Percentiles rank a stretch among this genome's conserved stretches.
Conservation (phyloP, 345 rosid species). For the Populus nigra region DNA sequence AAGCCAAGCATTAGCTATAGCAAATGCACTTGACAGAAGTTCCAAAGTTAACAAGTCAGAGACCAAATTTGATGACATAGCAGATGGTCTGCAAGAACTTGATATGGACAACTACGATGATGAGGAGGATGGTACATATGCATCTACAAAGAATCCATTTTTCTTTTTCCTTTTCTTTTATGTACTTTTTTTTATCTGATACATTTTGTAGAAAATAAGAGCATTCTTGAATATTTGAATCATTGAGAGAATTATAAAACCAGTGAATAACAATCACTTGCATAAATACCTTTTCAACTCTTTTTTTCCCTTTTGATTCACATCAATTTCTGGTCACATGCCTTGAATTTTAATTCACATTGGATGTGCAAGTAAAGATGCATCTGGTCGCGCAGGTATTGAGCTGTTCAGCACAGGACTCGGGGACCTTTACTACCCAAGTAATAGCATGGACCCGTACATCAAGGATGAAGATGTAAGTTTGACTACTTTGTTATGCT, state of each 20-base stretch:
- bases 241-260: too few relatives aligned
- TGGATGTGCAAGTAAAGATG: constrained; percentile 7
- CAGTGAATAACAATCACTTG: too few relatives aligned
- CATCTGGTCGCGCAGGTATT: constrained; percentile 37
- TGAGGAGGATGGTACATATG: constrained; percentile 69
- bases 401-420: constrained; percentile 67
- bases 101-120: constrained; percentile 89
- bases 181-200: not conserved
- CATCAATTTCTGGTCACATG: too few relatives aligned
- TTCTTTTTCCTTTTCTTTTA: not conserved
- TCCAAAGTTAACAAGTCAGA: constrained; percentile 42
- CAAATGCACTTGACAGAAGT: constrained; percentile 59
- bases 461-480: constrained; percentile 65
- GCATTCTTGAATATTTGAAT: too few relatives aligned
- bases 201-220: too few relatives aligned
- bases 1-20: constrained; percentile 64
- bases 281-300: not conserved
- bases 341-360: not conserved
- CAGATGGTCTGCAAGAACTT: constrained; percentile 70
- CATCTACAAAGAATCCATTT: not conserved
- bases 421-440: constrained; percentile 82
- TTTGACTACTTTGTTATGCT: constrained; percentile 4
- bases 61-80: constrained; percentile 50
- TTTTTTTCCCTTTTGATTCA: not conserved
- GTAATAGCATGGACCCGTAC: constrained; percentile 88